Percentiles rank a stretch among this genome's conserved stretches.
Conservation (phyloP, 768 basidiomycete species). For the Stropharia rugosoannulata region DNA sequence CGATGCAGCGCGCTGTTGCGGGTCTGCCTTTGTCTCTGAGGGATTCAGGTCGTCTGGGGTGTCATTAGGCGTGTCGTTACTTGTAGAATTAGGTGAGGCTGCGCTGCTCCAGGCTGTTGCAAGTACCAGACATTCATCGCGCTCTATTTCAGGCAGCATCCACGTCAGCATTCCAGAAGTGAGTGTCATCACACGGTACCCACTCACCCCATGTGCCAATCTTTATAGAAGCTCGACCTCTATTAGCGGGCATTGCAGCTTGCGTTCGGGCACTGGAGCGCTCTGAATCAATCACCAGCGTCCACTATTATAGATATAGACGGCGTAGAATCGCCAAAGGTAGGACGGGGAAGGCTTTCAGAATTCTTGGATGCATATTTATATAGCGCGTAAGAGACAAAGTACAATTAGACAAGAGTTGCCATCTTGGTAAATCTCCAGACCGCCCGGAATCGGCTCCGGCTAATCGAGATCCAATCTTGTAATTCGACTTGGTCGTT, state of each 20-base stretch:
- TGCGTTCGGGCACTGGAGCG: conserved; percentile 10
- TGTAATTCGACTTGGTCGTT: too few species aligned
- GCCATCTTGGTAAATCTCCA: conserved; percentile 15
- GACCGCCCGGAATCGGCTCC: conserved; percentile 5
- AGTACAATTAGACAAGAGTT: conserved; percentile 15
- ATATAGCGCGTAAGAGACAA: conserved; percentile 15
- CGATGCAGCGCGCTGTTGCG: conserved; percentile 15
- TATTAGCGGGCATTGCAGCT: conserved; percentile 44
- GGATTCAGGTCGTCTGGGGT: conserved; percentile 21
- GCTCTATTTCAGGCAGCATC: conserved; percentile 20
- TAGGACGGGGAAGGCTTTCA: conserved; percentile 7
- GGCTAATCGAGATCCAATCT: background rate
- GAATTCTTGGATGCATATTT: conserved; percentile 12
- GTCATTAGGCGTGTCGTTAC: conserved; percentile 32
- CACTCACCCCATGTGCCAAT: conserved; percentile 31
- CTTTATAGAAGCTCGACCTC: conserved; percentile 39
- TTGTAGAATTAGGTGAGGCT: background rate
- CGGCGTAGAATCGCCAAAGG: background rate
- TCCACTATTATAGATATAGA: conserved; percentile 4
- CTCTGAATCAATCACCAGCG: conserved; percentile 19
- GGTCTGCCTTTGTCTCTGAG: conserved; percentile 27
- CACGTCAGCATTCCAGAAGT: conserved; percentile 1
- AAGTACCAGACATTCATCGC: conserved; percentile 42
- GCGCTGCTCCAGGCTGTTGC: conserved; percentile 29
- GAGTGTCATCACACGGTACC: background rate